Base-by-base conservation (phyloP, 2,329 filamentous ascomycete genomes). In the Nemania sp. region DNA sequence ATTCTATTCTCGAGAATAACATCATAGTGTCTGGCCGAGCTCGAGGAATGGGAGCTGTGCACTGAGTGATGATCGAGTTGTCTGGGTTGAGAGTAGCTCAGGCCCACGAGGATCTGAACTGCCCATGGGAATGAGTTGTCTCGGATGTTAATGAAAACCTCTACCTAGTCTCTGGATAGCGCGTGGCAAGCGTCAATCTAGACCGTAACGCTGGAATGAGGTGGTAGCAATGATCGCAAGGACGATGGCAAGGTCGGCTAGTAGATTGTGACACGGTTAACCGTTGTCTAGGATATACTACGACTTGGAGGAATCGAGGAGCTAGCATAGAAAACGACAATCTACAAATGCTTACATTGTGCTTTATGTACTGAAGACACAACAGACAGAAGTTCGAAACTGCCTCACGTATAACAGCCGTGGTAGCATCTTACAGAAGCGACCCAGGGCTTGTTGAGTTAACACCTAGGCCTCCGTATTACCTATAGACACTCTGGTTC, bases 101-200 rank as follows among this genome's bases (percentile, higher is more conserved):
- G 43, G 49, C 42, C 37, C 48, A 57, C 45, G 50, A 61, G 49
- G 39, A 28, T n/a, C 46, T 54, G 4, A 31, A n/a, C n/a, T n/a
- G 28, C 28, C 28, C 28, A 31, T 31, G 28, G 55, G 64, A 68
- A 68, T 68, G 66, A 19, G 31, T 20, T 66, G 66, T 68, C 66
- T 68, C 57, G 41, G 51, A 61, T 47, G 47, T 31, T 40, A 41
- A 26, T 43, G 31, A 43, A 44, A 50, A 36, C 39, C 49, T 46
- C 50, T 66, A 66, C 64, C 64, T 65, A 36, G 12, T 36, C 56
- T 49, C 42, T 42, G 24, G 52, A 49, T 33, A 46, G 37, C 42
- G 49, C 31, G 42, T 46, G 50, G 52, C 49, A 39, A 52, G 45
- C 45, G 49, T 52, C 52, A 49, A 60, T 59, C 63, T 61, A 44